Evolutionary conservation across 441 rosid genomes (phyloP).

Genomic region (Manihot esculenta): DNA sequence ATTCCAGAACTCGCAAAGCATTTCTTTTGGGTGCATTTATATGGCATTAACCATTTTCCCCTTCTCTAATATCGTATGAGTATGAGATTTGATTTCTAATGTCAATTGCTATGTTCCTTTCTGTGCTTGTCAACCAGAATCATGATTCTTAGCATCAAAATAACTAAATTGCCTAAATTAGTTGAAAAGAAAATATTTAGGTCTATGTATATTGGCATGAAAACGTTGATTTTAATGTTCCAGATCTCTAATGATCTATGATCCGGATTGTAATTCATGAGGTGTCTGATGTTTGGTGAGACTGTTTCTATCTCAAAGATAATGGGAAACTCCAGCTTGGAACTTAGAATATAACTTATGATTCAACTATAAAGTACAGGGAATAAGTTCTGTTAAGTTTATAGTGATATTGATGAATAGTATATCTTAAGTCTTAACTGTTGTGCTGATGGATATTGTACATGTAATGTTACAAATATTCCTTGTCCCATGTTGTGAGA

Average conservation of each 20-base stretch:
- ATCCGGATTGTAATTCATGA: not conserved
- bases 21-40: not conserved
- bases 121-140: too few relatives aligned
- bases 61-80: not conserved
- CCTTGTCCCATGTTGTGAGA: too few relatives aligned
- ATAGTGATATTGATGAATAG: not conserved
- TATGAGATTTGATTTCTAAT: not conserved
- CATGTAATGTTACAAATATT: not conserved
- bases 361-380: not conserved
- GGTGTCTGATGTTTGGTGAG: not conserved
- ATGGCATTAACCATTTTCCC: not conserved
- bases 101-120: not conserved
- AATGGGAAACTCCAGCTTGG: not conserved
- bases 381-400: not conserved
- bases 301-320: not conserved
- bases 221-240: not conserved
- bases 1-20: not conserved
- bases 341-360: not conserved
- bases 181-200: not conserved
- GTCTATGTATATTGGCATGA: not conserved
- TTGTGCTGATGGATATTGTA: not conserved
- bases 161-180: not conserved
- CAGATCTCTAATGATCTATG: not conserved
- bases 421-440: not conserved
- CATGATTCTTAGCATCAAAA: not conserved